A percentile compares a stretch with the other conserved stretches of the same genome.
Evolutionary conservation across 139 green algal species (phyloP).

Genomic region (Pseudopediastrum boryanum): DNA sequence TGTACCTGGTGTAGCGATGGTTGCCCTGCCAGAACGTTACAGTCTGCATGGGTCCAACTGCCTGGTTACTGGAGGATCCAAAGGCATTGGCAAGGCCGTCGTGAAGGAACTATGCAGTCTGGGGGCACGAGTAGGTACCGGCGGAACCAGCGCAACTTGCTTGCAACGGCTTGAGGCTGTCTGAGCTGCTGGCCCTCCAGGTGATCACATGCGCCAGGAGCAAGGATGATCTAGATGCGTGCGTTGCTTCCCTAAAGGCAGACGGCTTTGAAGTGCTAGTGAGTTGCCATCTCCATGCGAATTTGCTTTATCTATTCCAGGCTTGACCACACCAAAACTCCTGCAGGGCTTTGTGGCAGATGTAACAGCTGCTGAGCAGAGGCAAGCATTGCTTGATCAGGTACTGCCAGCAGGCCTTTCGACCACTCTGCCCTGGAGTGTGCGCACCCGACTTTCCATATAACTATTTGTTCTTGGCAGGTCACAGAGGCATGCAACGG

Average conservation of each 20-base stretch:
- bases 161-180: neutral
- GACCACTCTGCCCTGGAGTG: no score
- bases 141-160: neutral
- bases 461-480: neutral
- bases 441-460: neutral
- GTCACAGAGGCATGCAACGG: conserved; percentile 45
- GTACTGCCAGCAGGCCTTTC: no score
- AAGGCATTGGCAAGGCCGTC: conserved; percentile 43
- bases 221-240: conserved; percentile 43
- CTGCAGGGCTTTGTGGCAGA: conserved; percentile 41
- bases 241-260: neutral
- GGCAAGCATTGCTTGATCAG: conserved; percentile 27
- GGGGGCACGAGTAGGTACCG: conserved; percentile 21
- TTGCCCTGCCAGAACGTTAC: no score
- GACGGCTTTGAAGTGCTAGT: conserved; percentile 20
- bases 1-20: no score
- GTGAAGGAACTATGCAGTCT: conserved; percentile 28
- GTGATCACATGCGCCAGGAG: conserved; percentile 61
- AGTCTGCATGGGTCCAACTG: neutral
- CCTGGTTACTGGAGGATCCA: conserved; percentile 38
- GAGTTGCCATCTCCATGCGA: neutral
- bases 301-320: neutral
- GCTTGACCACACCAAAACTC: neutral
- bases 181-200: neutral
- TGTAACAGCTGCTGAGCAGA: conserved; percentile 28